Evolutionary conservation across 2,329 filamentous ascomycete species (phyloP).

Genomic region (Fusarium verticillioides): DNA sequence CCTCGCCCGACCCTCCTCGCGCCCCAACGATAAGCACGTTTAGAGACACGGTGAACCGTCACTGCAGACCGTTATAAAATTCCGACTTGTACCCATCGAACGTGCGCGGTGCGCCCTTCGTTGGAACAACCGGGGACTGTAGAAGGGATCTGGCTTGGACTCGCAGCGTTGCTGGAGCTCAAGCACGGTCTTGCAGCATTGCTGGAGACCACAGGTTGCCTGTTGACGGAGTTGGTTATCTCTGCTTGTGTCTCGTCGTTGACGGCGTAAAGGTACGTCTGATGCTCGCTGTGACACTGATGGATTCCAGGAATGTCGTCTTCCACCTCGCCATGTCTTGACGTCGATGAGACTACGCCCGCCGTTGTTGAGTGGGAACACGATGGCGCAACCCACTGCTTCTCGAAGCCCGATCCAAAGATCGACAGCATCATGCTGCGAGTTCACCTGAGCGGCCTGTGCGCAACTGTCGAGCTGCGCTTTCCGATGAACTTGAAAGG

Average conservation of each 20-base stretch:
- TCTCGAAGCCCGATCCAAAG: constrained; percentile 23
- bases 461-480: background rate
- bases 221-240: constrained; percentile 7
- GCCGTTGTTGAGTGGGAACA: constrained; percentile 17
- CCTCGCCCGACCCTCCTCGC: background rate
- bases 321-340: constrained; percentile 12
- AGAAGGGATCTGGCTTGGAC: constrained; percentile 3
- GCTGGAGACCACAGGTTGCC: constrained; percentile 13
- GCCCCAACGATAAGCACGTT: background rate
- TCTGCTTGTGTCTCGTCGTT: constrained; percentile 3
- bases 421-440: constrained; percentile 2
- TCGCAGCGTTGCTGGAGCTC: constrained; percentile 14
- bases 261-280: constrained; percentile 2
- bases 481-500: constrained; percentile 27
- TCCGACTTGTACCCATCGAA: constrained; percentile 26
- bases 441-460: background rate
- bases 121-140: constrained; percentile 25
- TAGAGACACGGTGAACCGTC: background rate
- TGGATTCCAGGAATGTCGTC: constrained; percentile 8
- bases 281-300: background rate
- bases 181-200: constrained; percentile 1
- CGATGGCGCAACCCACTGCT: background rate
- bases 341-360: constrained; percentile 7
- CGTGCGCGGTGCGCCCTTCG: background rate
- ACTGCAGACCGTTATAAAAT: constrained; percentile 20